Evolutionary conservation across 495 filamentous ascomycete genomes (phyloP).

Genomic region (Alectoria sarmentosa): DNA sequence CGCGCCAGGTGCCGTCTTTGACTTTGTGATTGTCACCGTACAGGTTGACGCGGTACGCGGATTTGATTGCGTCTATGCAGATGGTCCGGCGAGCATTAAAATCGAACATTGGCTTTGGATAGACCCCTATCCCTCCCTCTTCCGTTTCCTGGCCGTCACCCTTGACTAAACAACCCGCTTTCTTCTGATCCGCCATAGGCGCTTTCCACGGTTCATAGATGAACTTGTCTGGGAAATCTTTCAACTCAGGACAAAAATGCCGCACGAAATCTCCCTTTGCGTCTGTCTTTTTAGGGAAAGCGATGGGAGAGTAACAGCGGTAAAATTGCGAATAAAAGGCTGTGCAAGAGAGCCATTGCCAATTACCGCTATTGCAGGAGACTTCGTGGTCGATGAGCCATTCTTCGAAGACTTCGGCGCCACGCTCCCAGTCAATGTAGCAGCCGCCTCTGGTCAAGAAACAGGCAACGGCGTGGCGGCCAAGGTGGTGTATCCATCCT

Average conservation of each 20-base stretch:
- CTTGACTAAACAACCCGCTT: slow-evolving; percentile 49
- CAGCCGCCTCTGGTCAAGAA: slow-evolving; percentile 67
- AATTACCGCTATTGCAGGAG: slow-evolving; percentile 62
- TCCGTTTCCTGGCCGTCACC: slow-evolving; percentile 40
- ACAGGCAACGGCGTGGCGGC: slow-evolving; percentile 63
- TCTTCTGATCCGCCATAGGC: slow-evolving; percentile 51
- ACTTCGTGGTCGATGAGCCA: slow-evolving; percentile 64
- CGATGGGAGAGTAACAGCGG: slow-evolving; percentile 57
- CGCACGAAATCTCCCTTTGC: slow-evolving; percentile 52
- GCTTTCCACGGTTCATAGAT: slow-evolving; percentile 73
- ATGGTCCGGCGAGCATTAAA: slow-evolving; percentile 50
- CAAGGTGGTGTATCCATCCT: slow-evolving; percentile 71
- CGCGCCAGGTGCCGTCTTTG: slow-evolving; percentile 54
- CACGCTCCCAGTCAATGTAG: slow-evolving; percentile 67
- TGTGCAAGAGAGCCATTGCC: slow-evolving; percentile 69
- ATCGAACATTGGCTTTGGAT: slow-evolving; percentile 69
- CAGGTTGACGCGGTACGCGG: slow-evolving; percentile 53
- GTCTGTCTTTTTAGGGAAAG: slow-evolving; percentile 64
- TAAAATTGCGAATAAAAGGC: slow-evolving; percentile 62
- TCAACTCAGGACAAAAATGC: slow-evolving; percentile 56
- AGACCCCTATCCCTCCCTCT: slow-evolving; percentile 36
- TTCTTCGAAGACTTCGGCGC: slow-evolving; percentile 68
- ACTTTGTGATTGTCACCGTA: slow-evolving; percentile 53
- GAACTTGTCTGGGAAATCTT: slow-evolving; percentile 51
- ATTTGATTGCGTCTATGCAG: slow-evolving; percentile 58